Evolutionary conservation across 768 basidiomycete species (phyloP).

Genomic region (Gloeostereum incarnatum): DNA sequence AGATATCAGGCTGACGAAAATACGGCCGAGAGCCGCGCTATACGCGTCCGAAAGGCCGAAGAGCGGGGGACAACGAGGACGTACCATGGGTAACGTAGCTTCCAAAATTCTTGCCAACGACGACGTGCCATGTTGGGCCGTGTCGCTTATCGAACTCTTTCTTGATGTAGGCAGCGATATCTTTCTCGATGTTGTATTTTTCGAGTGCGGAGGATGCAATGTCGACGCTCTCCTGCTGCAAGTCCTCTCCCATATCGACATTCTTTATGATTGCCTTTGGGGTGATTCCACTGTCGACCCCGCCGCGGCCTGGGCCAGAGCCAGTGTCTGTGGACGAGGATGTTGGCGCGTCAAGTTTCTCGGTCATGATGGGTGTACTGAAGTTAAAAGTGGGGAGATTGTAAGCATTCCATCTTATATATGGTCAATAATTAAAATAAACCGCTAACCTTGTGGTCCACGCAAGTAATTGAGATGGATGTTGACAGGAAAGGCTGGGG

Average conservation of each 20-base stretch:
- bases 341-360: conserved; percentile 51
- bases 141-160: conserved; percentile 93
- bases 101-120: conserved; percentile 98
- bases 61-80: conserved; percentile 16
- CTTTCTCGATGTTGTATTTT: conserved; percentile 93
- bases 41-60: conserved; percentile 4
- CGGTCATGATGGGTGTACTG: no score
- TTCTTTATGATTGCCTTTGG: conserved; percentile 92
- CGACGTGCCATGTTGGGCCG: conserved; percentile 96
- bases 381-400: no score
- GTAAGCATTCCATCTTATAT: no score
- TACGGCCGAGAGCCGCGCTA: background rate
- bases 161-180: conserved; percentile 97
- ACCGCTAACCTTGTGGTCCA: no score
- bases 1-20: conserved; percentile 1
- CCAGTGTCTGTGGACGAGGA: conserved; percentile 46
- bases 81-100: conserved; percentile 95
- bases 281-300: conserved; percentile 23
- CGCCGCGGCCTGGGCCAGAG: conserved; percentile 28
- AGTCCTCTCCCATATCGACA: conserved; percentile 93
- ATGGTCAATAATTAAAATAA: no score
- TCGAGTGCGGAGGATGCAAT: conserved; percentile 79
- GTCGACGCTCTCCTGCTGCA: conserved; percentile 93
- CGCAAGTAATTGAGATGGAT: no score
- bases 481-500: no score